These are phyloP conservation scores for Aspergillus sp. DNA, from an alignment of 2,329 filamentous ascomycete genomes.

Conservation along the genomic window DNA sequence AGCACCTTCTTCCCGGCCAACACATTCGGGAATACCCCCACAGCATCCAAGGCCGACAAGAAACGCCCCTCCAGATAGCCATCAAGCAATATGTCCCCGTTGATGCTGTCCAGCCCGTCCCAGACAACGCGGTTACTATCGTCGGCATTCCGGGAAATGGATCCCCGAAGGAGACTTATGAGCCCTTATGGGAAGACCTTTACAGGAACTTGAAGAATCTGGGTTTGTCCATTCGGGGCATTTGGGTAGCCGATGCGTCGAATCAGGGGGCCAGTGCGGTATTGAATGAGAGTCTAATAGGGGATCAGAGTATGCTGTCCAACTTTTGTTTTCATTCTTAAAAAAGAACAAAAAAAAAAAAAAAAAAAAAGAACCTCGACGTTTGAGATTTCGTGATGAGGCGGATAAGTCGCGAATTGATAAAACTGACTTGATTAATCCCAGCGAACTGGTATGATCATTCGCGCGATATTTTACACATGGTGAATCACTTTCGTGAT, in stretches of 20 bases:
- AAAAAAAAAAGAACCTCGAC: no score
- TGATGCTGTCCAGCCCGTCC: constrained; percentile 40
- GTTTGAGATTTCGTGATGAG: no score
- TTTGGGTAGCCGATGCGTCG: constrained; percentile 80
- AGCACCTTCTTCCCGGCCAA: constrained; percentile 50
- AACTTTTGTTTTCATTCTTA: neutral
- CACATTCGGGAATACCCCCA: constrained; percentile 57
- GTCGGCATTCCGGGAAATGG: constrained; percentile 17
- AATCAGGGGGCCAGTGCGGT: constrained; percentile 73
- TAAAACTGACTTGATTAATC: no score
- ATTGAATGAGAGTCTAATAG: constrained; percentile 68
- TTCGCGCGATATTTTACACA: constrained; percentile 70
- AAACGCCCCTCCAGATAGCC: constrained; percentile 50
- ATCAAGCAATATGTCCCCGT: constrained; percentile 59
- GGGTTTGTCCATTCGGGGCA: constrained; percentile 66
- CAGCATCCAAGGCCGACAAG: constrained; percentile 47
- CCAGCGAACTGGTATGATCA: constrained; percentile 74
- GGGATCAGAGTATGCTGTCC: constrained; percentile 58
- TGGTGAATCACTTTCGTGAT: constrained; percentile 30
- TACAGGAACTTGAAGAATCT: constrained; percentile 52
- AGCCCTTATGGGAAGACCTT: constrained; percentile 80
- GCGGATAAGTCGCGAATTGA: neutral
- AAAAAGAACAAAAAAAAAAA: no score
- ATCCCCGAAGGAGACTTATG: constrained; percentile 57
- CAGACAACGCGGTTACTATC: constrained; percentile 32